Evolutionary conservation across 2,329 filamentous ascomycete species (phyloP), one percentile per base, ranked within the genome.

Genomic region (Ophiocordyceps australis): DNA sequence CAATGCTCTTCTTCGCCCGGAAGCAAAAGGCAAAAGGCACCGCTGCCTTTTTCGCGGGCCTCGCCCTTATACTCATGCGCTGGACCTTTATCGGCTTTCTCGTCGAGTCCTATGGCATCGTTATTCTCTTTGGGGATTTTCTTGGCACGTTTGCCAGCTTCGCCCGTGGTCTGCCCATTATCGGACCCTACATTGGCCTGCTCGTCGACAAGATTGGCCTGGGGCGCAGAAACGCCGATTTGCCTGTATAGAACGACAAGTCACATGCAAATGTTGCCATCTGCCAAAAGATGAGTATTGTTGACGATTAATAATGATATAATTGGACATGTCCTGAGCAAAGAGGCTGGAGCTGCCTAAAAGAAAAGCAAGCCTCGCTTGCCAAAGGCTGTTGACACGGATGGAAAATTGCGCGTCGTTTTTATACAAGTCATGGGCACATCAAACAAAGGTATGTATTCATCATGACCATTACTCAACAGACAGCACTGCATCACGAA

Each of bases 91-190:
- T 89, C 34, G 89, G 89, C 16, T 98, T 98, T 54, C 42, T 77
- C 30, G 67, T 95, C 38, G 89, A 98, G 54, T 53, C 86, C 4
- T 95, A 95, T 53, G 89, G 89, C 17, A 86, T 98, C 37, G 66
- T 91, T 38, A 68, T 94, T 26, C 58, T 98, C 19, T 98, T 98
- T 54, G 89, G 89, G 19, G 89, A 98, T 52, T 95, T 95, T 55
- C 65, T 95, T 31, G 80, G 83, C 25, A 95, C 86, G 13, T 85
- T 95, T 36, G 79, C 78, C 1, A 71, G 79, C 11, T 93, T 95
- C 43, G 80, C 81, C 20, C 73, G 80, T 29, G 82, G 79, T 32
- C 54, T 92, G 9, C 86, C 89, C 0, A 63, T 94, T 7, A 59
- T 95, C 5, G 86, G 86, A 4, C 81, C 85, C 5, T 91, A 85